Evolutionary conservation across 1,139 yeast genomes (phyloP).

Genomic region (Saccharomycopsis phalli): DNA sequence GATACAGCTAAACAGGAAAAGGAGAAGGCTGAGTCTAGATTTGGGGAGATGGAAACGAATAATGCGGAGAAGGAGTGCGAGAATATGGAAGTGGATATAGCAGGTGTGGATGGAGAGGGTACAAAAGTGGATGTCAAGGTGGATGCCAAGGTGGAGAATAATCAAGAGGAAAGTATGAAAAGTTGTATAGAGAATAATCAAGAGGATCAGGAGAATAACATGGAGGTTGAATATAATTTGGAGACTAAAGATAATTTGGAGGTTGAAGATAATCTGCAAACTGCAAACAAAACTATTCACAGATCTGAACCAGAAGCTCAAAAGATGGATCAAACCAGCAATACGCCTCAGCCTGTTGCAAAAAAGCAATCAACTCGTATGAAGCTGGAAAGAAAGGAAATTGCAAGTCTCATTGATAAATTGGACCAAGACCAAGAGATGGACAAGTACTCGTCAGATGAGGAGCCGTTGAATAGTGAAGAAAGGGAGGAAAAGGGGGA

Average conservation of each 20-base stretch:
- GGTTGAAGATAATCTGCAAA: background rate
- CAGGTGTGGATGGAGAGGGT: too few relatives aligned
- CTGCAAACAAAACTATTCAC: background rate
- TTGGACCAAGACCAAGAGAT: background rate
- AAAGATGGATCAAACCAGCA: background rate
- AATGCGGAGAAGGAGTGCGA: too few relatives aligned
- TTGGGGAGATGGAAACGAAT: too few relatives aligned
- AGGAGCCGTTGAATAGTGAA: constrained; percentile 1
- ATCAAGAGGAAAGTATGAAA: too few relatives aligned
- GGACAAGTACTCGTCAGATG: too few relatives aligned
- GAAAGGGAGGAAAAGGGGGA: constrained; percentile 11
- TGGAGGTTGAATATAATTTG: background rate
- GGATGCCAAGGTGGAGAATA: too few relatives aligned
- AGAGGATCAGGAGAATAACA: background rate
- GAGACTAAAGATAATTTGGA: background rate
- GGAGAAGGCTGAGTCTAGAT: too few relatives aligned
- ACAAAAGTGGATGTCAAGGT: too few relatives aligned
- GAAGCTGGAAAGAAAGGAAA: background rate
- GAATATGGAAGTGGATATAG: too few relatives aligned
- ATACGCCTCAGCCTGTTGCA: background rate
- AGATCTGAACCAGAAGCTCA: background rate
- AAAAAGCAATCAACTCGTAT: background rate
- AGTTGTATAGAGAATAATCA: too few relatives aligned
- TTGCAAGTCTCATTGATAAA: background rate
- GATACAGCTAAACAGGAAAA: too few relatives aligned